A percentile compares a stretch with the other conserved stretches of the same genome.
Conservation (phyloP, 176 grass and related monocot genomes). For the Carex kokanica region DNA sequence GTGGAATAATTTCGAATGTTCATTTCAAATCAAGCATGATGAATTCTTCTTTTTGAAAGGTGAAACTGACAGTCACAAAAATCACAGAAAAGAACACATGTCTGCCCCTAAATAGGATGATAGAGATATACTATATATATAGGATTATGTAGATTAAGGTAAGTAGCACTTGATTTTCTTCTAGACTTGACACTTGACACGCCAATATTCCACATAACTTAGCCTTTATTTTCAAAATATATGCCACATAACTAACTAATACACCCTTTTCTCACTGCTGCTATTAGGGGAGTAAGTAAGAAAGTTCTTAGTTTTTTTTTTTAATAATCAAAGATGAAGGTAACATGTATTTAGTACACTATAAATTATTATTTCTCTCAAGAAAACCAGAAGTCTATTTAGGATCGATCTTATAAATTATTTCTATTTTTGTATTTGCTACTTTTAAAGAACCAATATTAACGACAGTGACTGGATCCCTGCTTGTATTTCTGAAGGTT, state of each 20-base stretch:
- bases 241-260: background rate
- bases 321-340: background rate
- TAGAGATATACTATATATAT: background rate
- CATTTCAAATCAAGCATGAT: background rate
- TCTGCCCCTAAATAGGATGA: background rate
- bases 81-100: background rate
- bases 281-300: background rate
- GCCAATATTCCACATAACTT: background rate
- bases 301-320: background rate
- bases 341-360: background rate
- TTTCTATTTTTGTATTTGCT: background rate
- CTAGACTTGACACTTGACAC: slow-evolving; percentile 9
- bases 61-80: slow-evolving; percentile 1
- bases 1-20: background rate
- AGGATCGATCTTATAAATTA: too few relatives aligned
- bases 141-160: background rate
- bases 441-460: background rate
- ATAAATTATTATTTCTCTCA: too few relatives aligned
- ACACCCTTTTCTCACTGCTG: background rate
- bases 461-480: too few relatives aligned
- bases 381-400: too few relatives aligned
- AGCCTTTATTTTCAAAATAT: too few relatives aligned
- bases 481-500: background rate
- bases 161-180: background rate
- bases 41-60: background rate